Conservation (phyloP, 1,284 basidiomycete species). For the Prillingera fragicola region DNA sequence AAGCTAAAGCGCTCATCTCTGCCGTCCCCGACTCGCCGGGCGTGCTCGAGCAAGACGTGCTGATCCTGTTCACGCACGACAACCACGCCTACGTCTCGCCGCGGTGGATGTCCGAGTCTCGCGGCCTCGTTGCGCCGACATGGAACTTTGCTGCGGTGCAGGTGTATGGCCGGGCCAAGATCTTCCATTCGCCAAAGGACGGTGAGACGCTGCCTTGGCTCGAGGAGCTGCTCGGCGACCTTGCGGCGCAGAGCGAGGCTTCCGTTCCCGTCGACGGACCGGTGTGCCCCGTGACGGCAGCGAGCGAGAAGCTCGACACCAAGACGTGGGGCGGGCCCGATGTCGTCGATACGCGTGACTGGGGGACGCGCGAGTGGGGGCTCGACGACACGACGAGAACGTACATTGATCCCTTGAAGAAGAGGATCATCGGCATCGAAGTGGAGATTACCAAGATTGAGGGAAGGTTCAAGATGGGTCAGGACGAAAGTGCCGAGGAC, state of each 20-base stretch:
- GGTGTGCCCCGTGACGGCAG: too few relatives aligned
- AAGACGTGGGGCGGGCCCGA: too few relatives aligned
- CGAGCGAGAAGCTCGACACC: too few relatives aligned
- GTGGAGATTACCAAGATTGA: conserved; percentile 42
- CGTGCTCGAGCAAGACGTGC: conserved; percentile 30
- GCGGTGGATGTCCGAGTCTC: conserved; percentile 35
- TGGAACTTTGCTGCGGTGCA: conserved; percentile 46
- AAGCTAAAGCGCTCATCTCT: conserved; percentile 34
- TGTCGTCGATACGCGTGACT: too few relatives aligned
- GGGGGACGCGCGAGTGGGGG: conserved; percentile 34
- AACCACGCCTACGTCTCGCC: conserved; percentile 42
- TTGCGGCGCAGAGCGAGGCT: conserved; percentile 31
- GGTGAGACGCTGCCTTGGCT: conserved; percentile 21
- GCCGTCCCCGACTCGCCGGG: background rate
- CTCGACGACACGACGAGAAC: conserved; percentile 40
- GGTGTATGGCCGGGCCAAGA: conserved; percentile 35
- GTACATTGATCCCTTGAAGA: conserved; percentile 42
- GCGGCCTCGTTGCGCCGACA: conserved; percentile 45
- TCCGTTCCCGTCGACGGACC: background rate
- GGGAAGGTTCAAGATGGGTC: conserved; percentile 47
- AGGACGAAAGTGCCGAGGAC: conserved; percentile 42
- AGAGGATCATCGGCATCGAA: conserved; percentile 48
- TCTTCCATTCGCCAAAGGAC: conserved; percentile 21
- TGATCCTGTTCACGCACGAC: conserved; percentile 40
- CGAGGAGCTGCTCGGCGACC: conserved; percentile 29